Percentiles rank a stretch among this genome's conserved stretches.
These are phyloP conservation scores for Atalantia buxifolia DNA, from an alignment of 345 rosid species.

Conservation along the genomic window DNA sequence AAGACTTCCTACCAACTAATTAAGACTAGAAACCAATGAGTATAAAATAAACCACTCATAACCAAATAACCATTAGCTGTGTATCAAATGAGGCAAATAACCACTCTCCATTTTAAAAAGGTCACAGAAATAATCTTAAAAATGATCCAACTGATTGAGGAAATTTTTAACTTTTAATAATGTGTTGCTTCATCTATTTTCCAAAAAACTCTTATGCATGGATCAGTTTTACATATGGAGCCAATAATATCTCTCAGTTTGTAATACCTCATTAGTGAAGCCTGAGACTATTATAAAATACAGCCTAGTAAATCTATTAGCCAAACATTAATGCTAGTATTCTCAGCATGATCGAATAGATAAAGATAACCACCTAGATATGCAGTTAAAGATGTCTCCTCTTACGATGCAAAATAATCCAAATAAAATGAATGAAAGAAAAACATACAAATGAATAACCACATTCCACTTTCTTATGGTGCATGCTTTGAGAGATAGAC, in stretches of 20 bases:
- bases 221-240: not conserved
- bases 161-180: not conserved
- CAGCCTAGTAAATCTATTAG: not conserved
- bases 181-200: not conserved
- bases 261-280: not conserved
- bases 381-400: not conserved
- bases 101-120: not conserved
- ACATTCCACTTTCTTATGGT: not conserved
- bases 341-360: not conserved
- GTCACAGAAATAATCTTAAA: not conserved
- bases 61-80: not conserved
- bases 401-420: not conserved
- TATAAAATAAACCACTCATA: not conserved
- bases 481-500: not conserved
- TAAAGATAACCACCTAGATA: not conserved
- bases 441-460: not conserved
- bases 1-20: not conserved
- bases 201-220: not conserved
- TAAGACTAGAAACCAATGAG: not conserved
- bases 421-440: not conserved
- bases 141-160: not conserved
- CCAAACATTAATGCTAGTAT: not conserved
- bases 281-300: not conserved
- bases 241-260: not conserved
- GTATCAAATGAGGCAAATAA: not conserved